Base-by-base conservation (phyloP, 106 monocot species). In the Acanthochlamys bracteata region DNA sequence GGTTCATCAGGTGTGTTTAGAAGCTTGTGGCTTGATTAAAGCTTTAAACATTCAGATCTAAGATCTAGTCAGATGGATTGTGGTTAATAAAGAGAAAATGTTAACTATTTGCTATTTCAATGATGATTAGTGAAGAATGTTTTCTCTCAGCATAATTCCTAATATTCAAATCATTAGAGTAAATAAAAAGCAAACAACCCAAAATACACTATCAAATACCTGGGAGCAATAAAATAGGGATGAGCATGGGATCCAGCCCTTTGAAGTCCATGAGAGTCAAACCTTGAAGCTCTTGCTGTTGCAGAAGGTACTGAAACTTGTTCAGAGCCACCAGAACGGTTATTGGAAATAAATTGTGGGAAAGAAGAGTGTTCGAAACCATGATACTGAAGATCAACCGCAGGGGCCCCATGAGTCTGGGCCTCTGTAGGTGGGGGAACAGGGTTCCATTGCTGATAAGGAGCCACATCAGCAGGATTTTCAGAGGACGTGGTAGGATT, bases 401-500 rank as follows among this genome's bases (percentile, higher is more conserved):
- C 25, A 24, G 46, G 39, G 43, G 25, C 46, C 46, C 55, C 53
- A 23, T 55, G 65, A 52, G 46, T 67, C 41, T 56, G 78, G 41
- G 52, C 42, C n/a, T 79, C 73, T 52, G 67, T 53, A 42, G 54
- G 40, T 11, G 49, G 51, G 27, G 66, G 33, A 9, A 42, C 10
- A n/a, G 51, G 66, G 56, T 53, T 66, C 74, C 71, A 78, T 26
- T 71, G 68, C 19, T 71, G 63, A 72, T 65, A 75, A 46, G 60
- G 39, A 60, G 80, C n/a, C 20, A 65, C 78, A 75, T 80, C 82
- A 49, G 43, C 19, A 40, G 26, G 52, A 41, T 17, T 42, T 42
- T 74, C 81, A 25, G 60, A 65, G 3, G 74, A 23, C 53, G 61
- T 43, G 66, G 62, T 70, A 25, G 76, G 68, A 40, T 51, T 72